phyloP scores from a whole-genome alignment of 225 moss, liverwort and hornwort species.

The Thuidium tamariscinum region DNA sequence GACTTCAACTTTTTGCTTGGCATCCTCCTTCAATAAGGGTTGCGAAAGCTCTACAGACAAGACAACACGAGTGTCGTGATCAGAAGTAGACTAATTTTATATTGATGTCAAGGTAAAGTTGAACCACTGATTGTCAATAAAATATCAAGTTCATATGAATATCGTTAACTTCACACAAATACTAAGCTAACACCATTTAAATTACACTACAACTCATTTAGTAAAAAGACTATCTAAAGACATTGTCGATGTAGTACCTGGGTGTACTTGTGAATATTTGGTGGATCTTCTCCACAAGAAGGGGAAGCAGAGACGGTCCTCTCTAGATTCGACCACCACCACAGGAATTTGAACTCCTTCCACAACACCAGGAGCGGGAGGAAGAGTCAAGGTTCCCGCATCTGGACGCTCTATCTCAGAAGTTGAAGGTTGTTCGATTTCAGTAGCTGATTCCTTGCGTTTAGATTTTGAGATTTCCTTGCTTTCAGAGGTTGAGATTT shows the following conservation, averaged over 20 bases:
- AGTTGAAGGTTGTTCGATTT: background rate
- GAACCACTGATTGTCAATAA: background rate
- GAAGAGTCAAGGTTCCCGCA: slow-evolving; percentile 15
- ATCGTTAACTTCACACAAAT: background rate
- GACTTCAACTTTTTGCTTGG: background rate
- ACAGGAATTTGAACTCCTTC: slow-evolving; percentile 35
- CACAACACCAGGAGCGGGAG: slow-evolving; percentile 1
- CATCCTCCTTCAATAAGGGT: slow-evolving; percentile 5
- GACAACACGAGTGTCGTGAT: background rate
- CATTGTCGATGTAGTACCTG: background rate
- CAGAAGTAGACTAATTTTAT: background rate
- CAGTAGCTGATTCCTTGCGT: background rate
- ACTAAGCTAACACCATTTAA: background rate
- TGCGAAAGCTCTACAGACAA: slow-evolving; percentile 4
- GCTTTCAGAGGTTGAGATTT: background rate
- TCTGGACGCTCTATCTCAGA: background rate
- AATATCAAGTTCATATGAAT: background rate
- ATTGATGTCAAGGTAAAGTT: background rate
- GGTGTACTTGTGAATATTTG: slow-evolving; percentile 1
- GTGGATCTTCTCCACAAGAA: slow-evolving; percentile 28
- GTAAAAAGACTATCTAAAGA: background rate
- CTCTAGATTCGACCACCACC: slow-evolving; percentile 38
- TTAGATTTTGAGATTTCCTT: background rate
- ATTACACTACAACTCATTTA: background rate
- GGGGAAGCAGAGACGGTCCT: slow-evolving; percentile 49